Evolutionary conservation across 169 alveolate species (phyloP).

Genomic region (Babesia bovis): DNA sequence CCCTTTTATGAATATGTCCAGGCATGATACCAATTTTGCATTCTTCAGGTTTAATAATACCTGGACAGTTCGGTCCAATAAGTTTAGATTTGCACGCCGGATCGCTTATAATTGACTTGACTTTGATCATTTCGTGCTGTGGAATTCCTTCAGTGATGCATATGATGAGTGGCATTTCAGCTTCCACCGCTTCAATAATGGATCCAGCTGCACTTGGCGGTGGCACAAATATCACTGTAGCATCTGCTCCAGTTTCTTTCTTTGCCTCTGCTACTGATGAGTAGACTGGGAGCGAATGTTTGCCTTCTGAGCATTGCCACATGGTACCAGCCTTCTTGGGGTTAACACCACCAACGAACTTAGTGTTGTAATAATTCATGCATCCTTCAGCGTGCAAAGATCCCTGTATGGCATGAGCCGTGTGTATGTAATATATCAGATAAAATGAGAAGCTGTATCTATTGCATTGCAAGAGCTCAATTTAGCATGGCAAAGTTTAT

Average conservation of each 20-base stretch:
- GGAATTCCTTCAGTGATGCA: conserved; percentile 98
- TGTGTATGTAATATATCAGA: conserved; percentile 4
- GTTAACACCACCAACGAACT: conserved; percentile 93
- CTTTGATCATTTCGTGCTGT: conserved; percentile 95
- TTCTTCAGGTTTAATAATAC: conserved; percentile 97
- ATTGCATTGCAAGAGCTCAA: conserved; percentile 36
- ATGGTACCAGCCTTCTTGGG: conserved; percentile 85
- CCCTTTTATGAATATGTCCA: conserved; percentile 91
- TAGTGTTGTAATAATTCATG: conserved; percentile 84
- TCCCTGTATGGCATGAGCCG: conserved; percentile 74
- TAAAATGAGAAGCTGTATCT: conserved; percentile 5
- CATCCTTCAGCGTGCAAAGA: conserved; percentile 89
- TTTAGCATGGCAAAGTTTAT: conserved; percentile 12
- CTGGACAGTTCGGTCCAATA: conserved; percentile 99
- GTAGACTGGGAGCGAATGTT: conserved; percentile 78
- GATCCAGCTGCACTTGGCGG: conserved; percentile 94
- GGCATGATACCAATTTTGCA: conserved; percentile 99
- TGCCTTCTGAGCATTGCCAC: conserved; percentile 76
- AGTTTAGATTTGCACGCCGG: conserved; percentile 83
- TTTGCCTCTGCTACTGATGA: conserved; percentile 71
- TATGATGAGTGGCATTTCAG: conserved; percentile 92
- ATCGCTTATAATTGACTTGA: conserved; percentile 79
- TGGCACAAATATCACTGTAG: conserved; percentile 94
- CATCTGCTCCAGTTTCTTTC: conserved; percentile 89
- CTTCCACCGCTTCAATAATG: conserved; percentile 92